These are phyloP conservation scores for Penicillium crystallinum DNA, from an alignment of 495 filamentous ascomycete genomes.

Conservation along the genomic window DNA sequence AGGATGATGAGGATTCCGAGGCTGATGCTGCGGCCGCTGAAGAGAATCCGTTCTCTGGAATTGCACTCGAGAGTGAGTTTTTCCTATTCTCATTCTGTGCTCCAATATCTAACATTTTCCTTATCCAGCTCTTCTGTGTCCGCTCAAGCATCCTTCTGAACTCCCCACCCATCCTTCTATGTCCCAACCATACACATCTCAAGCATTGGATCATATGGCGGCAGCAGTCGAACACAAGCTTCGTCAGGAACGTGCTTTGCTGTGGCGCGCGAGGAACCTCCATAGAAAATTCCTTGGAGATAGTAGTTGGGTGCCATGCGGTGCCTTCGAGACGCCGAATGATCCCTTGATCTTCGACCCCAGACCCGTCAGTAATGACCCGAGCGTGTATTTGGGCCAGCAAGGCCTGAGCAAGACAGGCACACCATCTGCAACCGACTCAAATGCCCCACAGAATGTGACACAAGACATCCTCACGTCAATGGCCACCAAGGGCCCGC, in stretches of 20 bases:
- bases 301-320: slow-evolving; percentile 71
- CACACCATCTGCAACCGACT: slow-evolving; percentile 1
- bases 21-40: slow-evolving; percentile 65
- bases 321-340: slow-evolving; percentile 37
- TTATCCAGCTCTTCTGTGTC: slow-evolving; percentile 78
- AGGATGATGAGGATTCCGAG: slow-evolving; percentile 72
- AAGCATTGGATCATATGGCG: slow-evolving; percentile 74
- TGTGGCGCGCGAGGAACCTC: slow-evolving; percentile 75
- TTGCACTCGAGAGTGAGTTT: slow-evolving; percentile 74
- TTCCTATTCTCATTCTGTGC: slow-evolving; percentile 1
- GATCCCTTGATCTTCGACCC: slow-evolving; percentile 41
- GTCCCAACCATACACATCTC: slow-evolving; percentile 74
- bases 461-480: slow-evolving; percentile 8
- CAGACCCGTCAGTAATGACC: slow-evolving; percentile 12
- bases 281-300: slow-evolving; percentile 76
- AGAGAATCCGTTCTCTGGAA: slow-evolving; percentile 75
- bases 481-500: slow-evolving; percentile 2
- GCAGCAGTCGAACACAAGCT: slow-evolving; percentile 63
- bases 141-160: slow-evolving; percentile 80
- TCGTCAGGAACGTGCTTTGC: slow-evolving; percentile 66
- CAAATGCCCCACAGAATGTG: slow-evolving; percentile 6
- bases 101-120: too few species aligned
- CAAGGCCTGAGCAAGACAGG: slow-evolving; percentile 13
- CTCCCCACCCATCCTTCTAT: slow-evolving; percentile 78
- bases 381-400: slow-evolving; percentile 15